Conservation (phyloP, 208 protist genomes). For the Acanthamoeba divionensis region DNA sequence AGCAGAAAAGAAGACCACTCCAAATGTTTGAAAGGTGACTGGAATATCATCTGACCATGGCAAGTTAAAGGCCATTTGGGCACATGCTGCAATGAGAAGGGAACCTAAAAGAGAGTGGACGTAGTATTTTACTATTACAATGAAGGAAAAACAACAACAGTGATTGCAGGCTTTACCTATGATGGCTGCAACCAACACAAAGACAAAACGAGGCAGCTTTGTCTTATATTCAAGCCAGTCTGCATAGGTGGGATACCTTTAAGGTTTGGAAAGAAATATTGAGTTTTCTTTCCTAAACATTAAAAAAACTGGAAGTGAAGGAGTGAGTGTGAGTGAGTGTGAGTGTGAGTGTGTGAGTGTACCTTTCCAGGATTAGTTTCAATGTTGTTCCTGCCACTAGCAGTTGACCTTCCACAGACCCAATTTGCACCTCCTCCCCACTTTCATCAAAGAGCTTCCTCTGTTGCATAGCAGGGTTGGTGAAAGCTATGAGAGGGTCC, state of each 20-base stretch:
- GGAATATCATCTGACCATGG: not conserved
- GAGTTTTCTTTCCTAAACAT: too few relatives aligned
- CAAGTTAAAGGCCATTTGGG: not conserved
- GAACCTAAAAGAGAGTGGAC: not conserved
- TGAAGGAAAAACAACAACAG: not conserved
- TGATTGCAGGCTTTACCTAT: not conserved
- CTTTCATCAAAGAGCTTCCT: too few relatives aligned
- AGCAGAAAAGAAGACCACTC: not conserved
- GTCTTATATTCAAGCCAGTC: constrained; percentile 43
- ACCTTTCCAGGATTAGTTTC: not conserved
- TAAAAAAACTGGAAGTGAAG: too few relatives aligned
- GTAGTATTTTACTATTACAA: not conserved
- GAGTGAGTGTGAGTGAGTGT: not conserved
- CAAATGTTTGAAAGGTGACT: constrained; percentile 43
- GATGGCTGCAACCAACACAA: not conserved
- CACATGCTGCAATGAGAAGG: not conserved
- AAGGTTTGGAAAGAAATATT: not conserved
- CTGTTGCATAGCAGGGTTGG: too few relatives aligned
- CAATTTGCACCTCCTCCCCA: too few relatives aligned
- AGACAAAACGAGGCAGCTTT: not conserved
- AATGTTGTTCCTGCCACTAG: not conserved
- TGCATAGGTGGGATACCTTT: constrained; percentile 29
- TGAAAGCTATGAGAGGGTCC: not conserved
- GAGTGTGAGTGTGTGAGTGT: too few relatives aligned
- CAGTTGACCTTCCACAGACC: too few relatives aligned